A percentile compares a stretch with the other conserved stretches of the same genome.
Evolutionary conservation across 345 rosid species (phyloP).

Genomic region (Psidium guajava): DNA sequence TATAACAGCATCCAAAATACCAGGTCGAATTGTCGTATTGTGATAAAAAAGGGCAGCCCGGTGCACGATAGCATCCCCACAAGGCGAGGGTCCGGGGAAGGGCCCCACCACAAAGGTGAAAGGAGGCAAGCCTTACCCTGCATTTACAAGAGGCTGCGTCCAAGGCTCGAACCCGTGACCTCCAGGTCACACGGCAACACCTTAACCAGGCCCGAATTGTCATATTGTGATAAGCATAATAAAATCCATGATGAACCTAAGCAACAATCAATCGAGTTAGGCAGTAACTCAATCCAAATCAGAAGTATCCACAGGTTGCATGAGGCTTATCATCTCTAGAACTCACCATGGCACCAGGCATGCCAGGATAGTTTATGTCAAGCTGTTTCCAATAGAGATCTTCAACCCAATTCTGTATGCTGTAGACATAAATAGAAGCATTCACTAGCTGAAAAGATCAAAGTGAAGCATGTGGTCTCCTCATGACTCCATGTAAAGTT

Average conservation of each 20-base stretch:
- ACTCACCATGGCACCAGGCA: constrained; percentile 88
- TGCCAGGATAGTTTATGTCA: constrained; percentile 79
- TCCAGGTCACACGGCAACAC: too few relatives aligned
- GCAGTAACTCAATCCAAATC: background rate
- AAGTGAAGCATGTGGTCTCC: background rate
- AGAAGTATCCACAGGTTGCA: background rate
- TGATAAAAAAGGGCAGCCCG: too few relatives aligned
- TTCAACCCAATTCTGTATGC: constrained; percentile 87
- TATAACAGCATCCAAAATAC: constrained; percentile 46
- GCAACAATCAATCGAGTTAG: background rate
- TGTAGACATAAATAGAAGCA: constrained; percentile 9
- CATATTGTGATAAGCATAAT: constrained; percentile 78
- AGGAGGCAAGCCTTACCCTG: too few relatives aligned
- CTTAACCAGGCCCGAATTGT: constrained; percentile 71
- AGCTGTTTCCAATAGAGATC: constrained; percentile 96
- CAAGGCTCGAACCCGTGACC: too few relatives aligned
- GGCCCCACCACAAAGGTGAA: too few relatives aligned
- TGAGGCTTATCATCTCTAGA: background rate
- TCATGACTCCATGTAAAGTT: background rate
- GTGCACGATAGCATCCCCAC: too few relatives aligned
- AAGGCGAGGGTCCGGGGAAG: too few relatives aligned
- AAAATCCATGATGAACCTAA: constrained; percentile 94
- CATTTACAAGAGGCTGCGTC: too few relatives aligned
- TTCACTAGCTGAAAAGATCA: background rate
- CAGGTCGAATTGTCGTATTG: constrained; percentile 30